Evolutionary conservation across 2,329 filamentous ascomycete genomes (phyloP), one percentile per base, ranked within the genome.

Genomic region (Blastomyces gilchristii): DNA sequence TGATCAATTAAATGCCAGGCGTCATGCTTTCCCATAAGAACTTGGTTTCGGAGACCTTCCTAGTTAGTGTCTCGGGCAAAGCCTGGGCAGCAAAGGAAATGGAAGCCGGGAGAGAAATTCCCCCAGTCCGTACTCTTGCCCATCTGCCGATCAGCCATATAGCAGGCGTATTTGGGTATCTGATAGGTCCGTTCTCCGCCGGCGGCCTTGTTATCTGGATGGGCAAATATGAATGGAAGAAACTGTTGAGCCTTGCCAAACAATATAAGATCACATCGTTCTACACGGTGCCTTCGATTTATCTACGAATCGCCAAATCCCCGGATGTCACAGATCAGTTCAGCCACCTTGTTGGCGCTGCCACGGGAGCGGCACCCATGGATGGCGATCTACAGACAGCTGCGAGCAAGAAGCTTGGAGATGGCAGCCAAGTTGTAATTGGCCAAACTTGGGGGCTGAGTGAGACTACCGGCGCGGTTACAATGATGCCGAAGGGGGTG

Each of bases 151-250:
- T 59, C 41, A 59, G 58, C 18, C 58, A 59, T 37, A 59, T 59
- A 34, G 58, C 58, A n/a, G 58, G 58, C 43, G 4, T 59, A 22
- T 59, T 59, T 9, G 58, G 58, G 25, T 59, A 59, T 43, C 43
- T 59, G 9, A 22, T 59, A 2, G 58, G 43, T n/a, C 58, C 58
- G 1, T 49, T 59, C 37, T 59, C 45, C 14, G 41, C 16, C 25
- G 58, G 58, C 43, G 58, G 58, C 5, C 58, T 59, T 28, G 58
- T 59, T 25, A 18, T 59, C 37, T 59, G 58, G 58, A 59, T 59
- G 58, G 58, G 58, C 8, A 59, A 61, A 54, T 53, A 61, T 22
- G 59, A 61, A n/a, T 61, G 50, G 50, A 61, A 61, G 22, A 61
- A 61, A 18, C 8, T 61, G 59, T 18, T 61, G 47, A 31, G 28